Evolutionary conservation across 2,329 filamentous ascomycete species (phyloP), one percentile per base, ranked within the genome.

Genomic region (Pseudovirgaria hyperparasitica): DNA sequence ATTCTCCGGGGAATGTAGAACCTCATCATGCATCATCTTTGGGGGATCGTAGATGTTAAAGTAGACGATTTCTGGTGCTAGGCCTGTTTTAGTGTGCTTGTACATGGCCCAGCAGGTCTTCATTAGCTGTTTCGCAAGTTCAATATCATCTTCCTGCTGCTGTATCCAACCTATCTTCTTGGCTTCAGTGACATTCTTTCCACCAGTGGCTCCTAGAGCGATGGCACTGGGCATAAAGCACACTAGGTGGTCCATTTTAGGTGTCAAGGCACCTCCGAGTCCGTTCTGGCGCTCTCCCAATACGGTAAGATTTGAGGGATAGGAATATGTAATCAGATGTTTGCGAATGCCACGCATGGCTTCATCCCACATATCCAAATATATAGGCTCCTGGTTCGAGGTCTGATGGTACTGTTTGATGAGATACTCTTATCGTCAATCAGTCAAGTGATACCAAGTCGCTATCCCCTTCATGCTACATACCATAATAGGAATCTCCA

Each of bases 61-160:
- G 57, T 92, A 82, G 1, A 84, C 81, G 45, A 98, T 98, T 57
- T 98, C 90, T 1, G 82, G 76, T 0, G 90, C 86, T n/a, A 98
- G 70, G 0, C 86, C 87, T 0, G 90, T 96, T 6, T 75, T 71
- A 46, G 86, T 94, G 42, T 67, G 76, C 48, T 84, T 80, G 61
- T 98, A 98, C 73, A 92, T 98, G 45, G 82, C 86, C 82, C 87
- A 94, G 65, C 90, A 98, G 2, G 90, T 96, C 34, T 93, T 87
- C 64, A 82, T 94, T 30, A 98, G 64, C 60, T 98, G 87, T 38
- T 73, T 73, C 2, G 90, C 85, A 16, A 98, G 72, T 34, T 72
- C 58, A 60, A 98, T 86, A 49, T 96, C 84, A 34, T 80, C 78
- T 32, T 93, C 85, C 42, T 92, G 76, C 48, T 78, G 70, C 38